Evolutionary conservation across 2,329 filamentous ascomycete species (phyloP), one percentile per base, ranked within the genome.

Genomic region (Tolypocladium album): DNA sequence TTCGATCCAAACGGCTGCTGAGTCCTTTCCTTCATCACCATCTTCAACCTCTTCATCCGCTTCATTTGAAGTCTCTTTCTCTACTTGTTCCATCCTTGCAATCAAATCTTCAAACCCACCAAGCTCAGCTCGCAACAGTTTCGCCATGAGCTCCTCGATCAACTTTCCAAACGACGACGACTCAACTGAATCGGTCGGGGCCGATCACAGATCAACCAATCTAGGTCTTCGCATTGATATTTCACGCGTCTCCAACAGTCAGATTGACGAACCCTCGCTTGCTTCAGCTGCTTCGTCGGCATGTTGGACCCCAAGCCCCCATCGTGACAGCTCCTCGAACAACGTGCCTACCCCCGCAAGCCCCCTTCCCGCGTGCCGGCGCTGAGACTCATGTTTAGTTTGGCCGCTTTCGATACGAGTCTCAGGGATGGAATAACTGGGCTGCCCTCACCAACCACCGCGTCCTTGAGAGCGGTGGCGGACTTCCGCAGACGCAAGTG

Each of bases 231-330:
- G 13, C 12, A 9, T 43, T 15, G 47, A 55, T 17, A 22, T n/a
- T 38, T 11, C 36, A 22, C 17, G 13, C 11, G 3, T 22, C 17
- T 7, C 47, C 13, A 17, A 6, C 7, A 2, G 8, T 6, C 38
- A n/a, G 22, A 27, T 13, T 17, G 38, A 36, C 8, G n/a, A 9
- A 8, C 15, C 38, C n/a, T 6, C n/a, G 12, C 24, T n/a, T 27
- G 36, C 27, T 36, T 42, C 57, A 2, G 38, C 24, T 27, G 20
- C 7, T 3, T 45, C 31, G 36, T 57, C 59, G 11, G 55, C 43
- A 22, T 55, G 55, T 22, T 39, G 55, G 55, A 60, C 59, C 36
- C 59, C 59, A 2, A 60, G 59, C 24, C 55, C 59, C 31, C 55
- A 57, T 27, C 57, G 59, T 34, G 43, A 55, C 12, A 55, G 11